phyloP scores from a whole-genome alignment of 2,329 filamentous ascomycete genomes.

The Arthrobotrys sinensis region DNA sequence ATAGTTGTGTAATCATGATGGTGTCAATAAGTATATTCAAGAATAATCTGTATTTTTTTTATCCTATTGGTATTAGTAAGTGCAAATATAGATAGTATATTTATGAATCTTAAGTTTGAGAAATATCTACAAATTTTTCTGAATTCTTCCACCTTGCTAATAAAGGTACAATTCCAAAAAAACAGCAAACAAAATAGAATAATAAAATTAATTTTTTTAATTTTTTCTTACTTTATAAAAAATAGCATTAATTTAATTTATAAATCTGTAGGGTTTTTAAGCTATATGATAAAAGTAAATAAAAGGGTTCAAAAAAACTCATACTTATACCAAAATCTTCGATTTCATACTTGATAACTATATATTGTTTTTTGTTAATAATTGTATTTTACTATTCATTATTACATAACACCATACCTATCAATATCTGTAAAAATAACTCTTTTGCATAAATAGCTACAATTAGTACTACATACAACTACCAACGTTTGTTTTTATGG shows the following conservation, averaged over 20 bases:
- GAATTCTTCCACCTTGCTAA: slow-evolving; percentile 22
- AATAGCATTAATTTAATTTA: neutral
- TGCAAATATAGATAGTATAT: neutral
- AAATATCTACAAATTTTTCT: slow-evolving; percentile 21
- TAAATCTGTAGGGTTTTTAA: neutral
- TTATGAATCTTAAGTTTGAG: neutral
- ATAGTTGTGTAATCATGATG: slow-evolving; percentile 62
- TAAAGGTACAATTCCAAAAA: slow-evolving; percentile 21
- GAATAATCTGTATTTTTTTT: slow-evolving; percentile 9
- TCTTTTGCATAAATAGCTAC: slow-evolving; percentile 15
- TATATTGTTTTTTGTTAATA: slow-evolving; percentile 4
- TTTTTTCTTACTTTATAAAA: neutral
- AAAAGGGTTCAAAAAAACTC: neutral
- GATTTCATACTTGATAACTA: slow-evolving; percentile 11
- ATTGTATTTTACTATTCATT: neutral
- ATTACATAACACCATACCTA: slow-evolving; percentile 5
- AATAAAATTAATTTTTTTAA: neutral
- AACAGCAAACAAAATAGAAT: slow-evolving; percentile 12
- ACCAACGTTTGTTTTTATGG: slow-evolving; percentile 38
- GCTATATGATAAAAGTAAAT: neutral
- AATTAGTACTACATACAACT: slow-evolving; percentile 13
- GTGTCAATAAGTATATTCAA: slow-evolving; percentile 30
- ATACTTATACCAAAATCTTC: neutral
- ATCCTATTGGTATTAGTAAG: slow-evolving; percentile 10
- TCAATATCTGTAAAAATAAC: slow-evolving; percentile 11